phyloP scores from a whole-genome alignment of 768 basidiomycete genomes.

The Boletus vermiculosoides region DNA sequence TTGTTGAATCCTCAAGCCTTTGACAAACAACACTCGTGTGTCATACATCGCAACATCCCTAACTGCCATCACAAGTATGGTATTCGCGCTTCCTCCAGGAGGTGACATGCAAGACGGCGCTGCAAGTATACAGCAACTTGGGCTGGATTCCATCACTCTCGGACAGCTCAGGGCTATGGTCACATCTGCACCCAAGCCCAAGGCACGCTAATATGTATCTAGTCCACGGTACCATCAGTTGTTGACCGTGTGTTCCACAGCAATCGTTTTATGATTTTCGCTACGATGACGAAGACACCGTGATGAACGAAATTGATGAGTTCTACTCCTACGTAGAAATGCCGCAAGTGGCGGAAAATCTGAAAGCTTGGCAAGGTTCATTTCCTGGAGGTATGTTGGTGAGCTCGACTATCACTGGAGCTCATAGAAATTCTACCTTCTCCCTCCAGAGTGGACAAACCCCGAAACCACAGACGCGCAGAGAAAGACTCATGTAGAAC shows the following conservation, averaged over 20 bases:
- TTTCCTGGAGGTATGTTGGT: conserved; percentile 64
- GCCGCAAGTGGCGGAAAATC: conserved; percentile 83
- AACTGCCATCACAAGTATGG: conserved; percentile 29
- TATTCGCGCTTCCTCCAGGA: conserved; percentile 30
- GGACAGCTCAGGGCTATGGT: conserved; percentile 80
- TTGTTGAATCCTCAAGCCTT: conserved; percentile 28
- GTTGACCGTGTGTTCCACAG: conserved; percentile 41
- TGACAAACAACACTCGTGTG: conserved; percentile 23
- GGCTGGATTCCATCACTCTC: conserved; percentile 72
- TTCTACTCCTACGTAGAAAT: conserved; percentile 98
- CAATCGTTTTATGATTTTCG: conserved; percentile 88
- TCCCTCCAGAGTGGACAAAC: conserved; percentile 71
- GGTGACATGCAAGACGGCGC: conserved; percentile 33
- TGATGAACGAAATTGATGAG: conserved; percentile 95
- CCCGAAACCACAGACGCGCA: conserved; percentile 49
- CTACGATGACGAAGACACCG: conserved; percentile 95
- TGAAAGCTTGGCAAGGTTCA: conserved; percentile 84
- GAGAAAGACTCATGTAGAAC: conserved; percentile 72
- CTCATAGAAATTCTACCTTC: conserved; percentile 1
- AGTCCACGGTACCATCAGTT: conserved; percentile 2
- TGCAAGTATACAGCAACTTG: conserved; percentile 37
- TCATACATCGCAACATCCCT: neutral
- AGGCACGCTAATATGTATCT: conserved; percentile 44
- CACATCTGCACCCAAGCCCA: conserved; percentile 66
- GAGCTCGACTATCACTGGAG: neutral